phyloP scores from a whole-genome alignment of 2,329 filamentous ascomycete species.

The Nannizzia gypsea region DNA sequence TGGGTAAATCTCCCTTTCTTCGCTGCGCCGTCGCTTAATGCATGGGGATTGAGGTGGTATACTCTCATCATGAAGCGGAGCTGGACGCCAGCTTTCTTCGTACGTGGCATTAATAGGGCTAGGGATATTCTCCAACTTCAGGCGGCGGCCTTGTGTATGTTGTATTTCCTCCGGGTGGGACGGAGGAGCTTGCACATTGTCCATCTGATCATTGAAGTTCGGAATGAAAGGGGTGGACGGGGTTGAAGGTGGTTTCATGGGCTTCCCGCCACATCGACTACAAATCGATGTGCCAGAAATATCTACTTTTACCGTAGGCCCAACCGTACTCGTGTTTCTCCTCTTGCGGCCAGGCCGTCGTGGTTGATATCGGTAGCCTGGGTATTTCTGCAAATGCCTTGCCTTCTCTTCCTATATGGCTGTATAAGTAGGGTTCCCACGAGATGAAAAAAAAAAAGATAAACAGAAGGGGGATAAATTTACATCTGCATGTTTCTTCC shows the following conservation, averaged over 20 bases:
- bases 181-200: slow-evolving; percentile 19
- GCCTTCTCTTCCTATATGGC: slow-evolving; percentile 64
- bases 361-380: slow-evolving; percentile 88
- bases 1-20: slow-evolving; percentile 33
- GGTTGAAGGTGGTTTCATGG: slow-evolving; percentile 36
- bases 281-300: slow-evolving; percentile 29
- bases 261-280: slow-evolving; percentile 33
- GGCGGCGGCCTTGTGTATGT: slow-evolving; percentile 17
- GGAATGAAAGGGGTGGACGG: slow-evolving; percentile 33
- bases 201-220: slow-evolving; percentile 11
- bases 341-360: slow-evolving; percentile 52
- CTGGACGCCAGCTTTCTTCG: slow-evolving; percentile 16
- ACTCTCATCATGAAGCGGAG: slow-evolving; percentile 23
- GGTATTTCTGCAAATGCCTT: slow-evolving; percentile 79
- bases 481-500: slow-evolving; percentile 80
- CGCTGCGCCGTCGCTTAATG: slow-evolving; percentile 51
- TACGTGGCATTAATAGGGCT: slow-evolving; percentile 20
- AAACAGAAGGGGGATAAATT: slow-evolving; percentile 10
- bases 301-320: slow-evolving; percentile 27
- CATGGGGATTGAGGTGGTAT: slow-evolving; percentile 40
- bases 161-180: slow-evolving; percentile 19
- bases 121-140: slow-evolving; percentile 16
- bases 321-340: slow-evolving; percentile 25
- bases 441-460: neutral
- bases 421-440: slow-evolving; percentile 2